Percentiles rank a stretch among this genome's conserved stretches.
Evolutionary conservation across 1,284 basidiomycete species (phyloP).

Genomic region (Ustilago sp.): DNA sequence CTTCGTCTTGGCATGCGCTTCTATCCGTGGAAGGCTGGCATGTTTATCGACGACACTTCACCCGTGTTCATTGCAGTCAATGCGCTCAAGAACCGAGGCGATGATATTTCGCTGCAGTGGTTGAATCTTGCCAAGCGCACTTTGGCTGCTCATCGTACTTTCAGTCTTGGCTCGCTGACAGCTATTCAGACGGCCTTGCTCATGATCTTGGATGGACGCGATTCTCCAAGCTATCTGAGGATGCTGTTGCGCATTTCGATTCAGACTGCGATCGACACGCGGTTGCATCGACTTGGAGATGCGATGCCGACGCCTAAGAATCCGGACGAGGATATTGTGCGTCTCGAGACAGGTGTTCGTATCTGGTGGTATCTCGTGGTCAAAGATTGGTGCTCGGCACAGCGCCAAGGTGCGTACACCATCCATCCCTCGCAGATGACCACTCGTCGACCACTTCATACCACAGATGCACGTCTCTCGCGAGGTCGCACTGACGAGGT

Average conservation of each 20-base stretch:
- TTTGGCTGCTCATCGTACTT: slow-evolving; percentile 44
- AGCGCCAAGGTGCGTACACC: slow-evolving; percentile 54
- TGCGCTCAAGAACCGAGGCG: slow-evolving; percentile 47
- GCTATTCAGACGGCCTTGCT: slow-evolving; percentile 58
- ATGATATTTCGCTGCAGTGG: slow-evolving; percentile 48
- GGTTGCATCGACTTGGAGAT: slow-evolving; percentile 55
- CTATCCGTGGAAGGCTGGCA: slow-evolving; percentile 47
- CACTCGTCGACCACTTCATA: slow-evolving; percentile 53
- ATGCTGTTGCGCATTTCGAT: slow-evolving; percentile 57
- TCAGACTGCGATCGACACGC: slow-evolving; percentile 57
- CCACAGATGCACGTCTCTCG: slow-evolving; percentile 49
- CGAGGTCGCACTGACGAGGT: slow-evolving; percentile 29
- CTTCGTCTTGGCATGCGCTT: slow-evolving; percentile 57
- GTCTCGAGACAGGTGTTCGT: slow-evolving; percentile 50
- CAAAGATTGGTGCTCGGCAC: slow-evolving; percentile 59
- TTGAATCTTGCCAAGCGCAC: slow-evolving; percentile 44
- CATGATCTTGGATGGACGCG: slow-evolving; percentile 54
- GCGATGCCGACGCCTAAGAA: slow-evolving; percentile 31
- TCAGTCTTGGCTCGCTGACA: slow-evolving; percentile 37
- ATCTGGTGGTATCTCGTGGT: slow-evolving; percentile 62
- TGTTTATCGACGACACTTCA: slow-evolving; percentile 33
- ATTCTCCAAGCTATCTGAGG: slow-evolving; percentile 36
- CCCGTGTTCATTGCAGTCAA: slow-evolving; percentile 50
- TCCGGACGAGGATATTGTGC: slow-evolving; percentile 38
- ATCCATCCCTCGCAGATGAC: slow-evolving; percentile 59